Percentiles rank a stretch among this genome's conserved stretches.
These are phyloP conservation scores for Eucalyptus regnans DNA, from an alignment of 345 rosid genomes.

Conservation along the genomic window DNA sequence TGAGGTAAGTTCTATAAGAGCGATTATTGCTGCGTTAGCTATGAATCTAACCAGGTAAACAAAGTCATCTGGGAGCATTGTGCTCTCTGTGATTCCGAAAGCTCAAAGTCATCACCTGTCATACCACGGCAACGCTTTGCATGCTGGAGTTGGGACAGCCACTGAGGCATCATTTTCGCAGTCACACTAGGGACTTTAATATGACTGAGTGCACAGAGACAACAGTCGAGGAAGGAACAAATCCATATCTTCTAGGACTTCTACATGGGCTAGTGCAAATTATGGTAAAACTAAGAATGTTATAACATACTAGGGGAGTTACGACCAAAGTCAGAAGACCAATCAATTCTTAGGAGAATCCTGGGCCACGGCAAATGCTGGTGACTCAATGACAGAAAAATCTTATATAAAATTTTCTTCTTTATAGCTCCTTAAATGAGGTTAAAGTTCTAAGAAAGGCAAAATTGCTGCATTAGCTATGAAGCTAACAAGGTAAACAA, in stretches of 20 bases:
- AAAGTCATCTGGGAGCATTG: neutral
- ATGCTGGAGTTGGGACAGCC: neutral
- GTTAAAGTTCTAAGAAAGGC: neutral
- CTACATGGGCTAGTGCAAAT: neutral
- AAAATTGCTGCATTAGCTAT: neutral
- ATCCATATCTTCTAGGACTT: neutral
- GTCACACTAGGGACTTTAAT: neutral
- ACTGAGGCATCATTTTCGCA: neutral
- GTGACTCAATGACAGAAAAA: neutral
- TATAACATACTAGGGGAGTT: neutral
- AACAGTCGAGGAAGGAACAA: neutral
- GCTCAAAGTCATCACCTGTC: neutral
- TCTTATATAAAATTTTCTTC: neutral
- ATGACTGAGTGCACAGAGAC: neutral
- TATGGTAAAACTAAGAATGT: neutral
- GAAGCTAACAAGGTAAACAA: neutral
- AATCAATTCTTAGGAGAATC: neutral
- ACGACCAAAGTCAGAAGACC: neutral
- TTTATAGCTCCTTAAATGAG: neutral
- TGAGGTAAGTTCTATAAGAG: neutral
- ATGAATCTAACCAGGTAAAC: neutral
- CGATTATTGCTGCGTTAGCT: neutral
- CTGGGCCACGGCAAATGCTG: neutral
- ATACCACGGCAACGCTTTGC: neutral
- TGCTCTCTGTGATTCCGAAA: neutral